Base-by-base conservation (phyloP, 2,329 filamentous ascomycete species). In the Coniella lustricola region DNA sequence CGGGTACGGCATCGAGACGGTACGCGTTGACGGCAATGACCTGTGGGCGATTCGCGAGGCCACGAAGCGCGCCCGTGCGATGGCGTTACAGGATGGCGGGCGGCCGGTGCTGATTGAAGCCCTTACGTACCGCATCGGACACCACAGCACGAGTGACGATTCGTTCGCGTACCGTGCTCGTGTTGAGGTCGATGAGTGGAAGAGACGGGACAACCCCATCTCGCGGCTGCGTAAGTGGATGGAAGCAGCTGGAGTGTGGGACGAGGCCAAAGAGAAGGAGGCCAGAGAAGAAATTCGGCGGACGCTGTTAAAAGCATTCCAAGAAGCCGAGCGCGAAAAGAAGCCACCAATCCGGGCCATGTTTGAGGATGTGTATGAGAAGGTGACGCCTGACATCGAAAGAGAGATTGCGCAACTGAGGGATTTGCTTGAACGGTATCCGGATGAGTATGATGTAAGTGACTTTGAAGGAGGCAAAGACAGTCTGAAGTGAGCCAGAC, bases 81-180 rank as follows among this genome's bases (percentile, higher is more conserved):
- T 91, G 60, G 90, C 91, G 0, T 75, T 97, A 3, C 73, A 85
- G 48, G 82, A 87, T 37, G 88, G 87, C n/a, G 87, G 88, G 3
- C 81, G 79, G 54, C 90, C 89, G 0, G 79, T 98, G 0, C 72
- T 98, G 7, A 85, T 98, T 35, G 93, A 98, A 68, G 90, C 90
- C 48, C 95, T 98, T 87, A 91, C 87, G 20, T 98, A 98, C 68
- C 89, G 93, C n/a, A 90, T 97, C 37, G 91, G 87, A 7, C 65
- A 98, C 64, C 93, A 98, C 70, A 95, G 89, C 67, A 98, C 93
- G 1, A 93, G 87, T 0, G 93, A 98, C 62, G 93, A 98, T 68
- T 93, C 87, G 21, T 98, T 96, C 61, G 93, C 93, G 0, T 98
- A 98, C 70, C 85, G 93, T 8, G 90, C 90, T 1, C 82, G 85